A percentile compares a stretch with the other conserved stretches of the same genome.
These are phyloP conservation scores for Cytospora mali DNA, from an alignment of 2,329 filamentous ascomycete genomes.

Conservation along the genomic window DNA sequence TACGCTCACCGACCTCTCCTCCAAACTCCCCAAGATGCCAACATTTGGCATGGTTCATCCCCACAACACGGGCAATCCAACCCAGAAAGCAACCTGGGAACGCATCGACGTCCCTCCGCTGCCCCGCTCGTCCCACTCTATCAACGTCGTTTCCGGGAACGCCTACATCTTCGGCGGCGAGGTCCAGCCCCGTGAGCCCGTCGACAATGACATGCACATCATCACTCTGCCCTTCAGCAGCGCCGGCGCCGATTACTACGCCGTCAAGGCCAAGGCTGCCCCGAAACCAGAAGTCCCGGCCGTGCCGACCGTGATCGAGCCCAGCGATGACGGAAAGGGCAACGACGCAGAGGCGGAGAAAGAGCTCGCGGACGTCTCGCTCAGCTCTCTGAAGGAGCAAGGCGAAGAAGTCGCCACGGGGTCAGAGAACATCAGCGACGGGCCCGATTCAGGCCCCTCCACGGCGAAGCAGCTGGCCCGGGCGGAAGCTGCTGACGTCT, in stretches of 20 bases:
- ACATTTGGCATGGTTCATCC: constrained; percentile 20
- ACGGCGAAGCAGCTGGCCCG: constrained; percentile 45
- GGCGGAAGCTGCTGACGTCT: constrained; percentile 1
- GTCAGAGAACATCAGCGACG: constrained; percentile 26
- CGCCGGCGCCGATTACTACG: constrained; percentile 61
- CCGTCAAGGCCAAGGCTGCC: constrained; percentile 53
- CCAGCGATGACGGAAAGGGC: constrained; percentile 22
- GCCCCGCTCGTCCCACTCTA: constrained; percentile 73
- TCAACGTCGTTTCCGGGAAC: constrained; percentile 61
- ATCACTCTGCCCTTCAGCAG: constrained; percentile 62
- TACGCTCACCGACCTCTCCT: constrained; percentile 31
- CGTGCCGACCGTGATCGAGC: constrained; percentile 32
- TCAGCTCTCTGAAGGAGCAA: constrained; percentile 19
- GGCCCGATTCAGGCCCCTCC: constrained; percentile 2
- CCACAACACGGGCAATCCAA: constrained; percentile 31
- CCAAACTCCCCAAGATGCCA: constrained; percentile 33
- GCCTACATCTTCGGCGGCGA: constrained; percentile 77
- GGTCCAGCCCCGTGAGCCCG: constrained; percentile 60
- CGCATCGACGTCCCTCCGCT: constrained; percentile 58
- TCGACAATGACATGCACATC: constrained; percentile 73
- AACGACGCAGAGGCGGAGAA: constrained; percentile 38
- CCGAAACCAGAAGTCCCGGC: constrained; percentile 24
- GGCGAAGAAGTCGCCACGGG: constrained; percentile 17
- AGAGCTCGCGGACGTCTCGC: constrained; percentile 33
- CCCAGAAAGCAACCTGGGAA: constrained; percentile 63